Percentiles rank a stretch among this genome's conserved stretches.
Conservation (phyloP, 805 yeast species). For the Ogataea corticis region DNA sequence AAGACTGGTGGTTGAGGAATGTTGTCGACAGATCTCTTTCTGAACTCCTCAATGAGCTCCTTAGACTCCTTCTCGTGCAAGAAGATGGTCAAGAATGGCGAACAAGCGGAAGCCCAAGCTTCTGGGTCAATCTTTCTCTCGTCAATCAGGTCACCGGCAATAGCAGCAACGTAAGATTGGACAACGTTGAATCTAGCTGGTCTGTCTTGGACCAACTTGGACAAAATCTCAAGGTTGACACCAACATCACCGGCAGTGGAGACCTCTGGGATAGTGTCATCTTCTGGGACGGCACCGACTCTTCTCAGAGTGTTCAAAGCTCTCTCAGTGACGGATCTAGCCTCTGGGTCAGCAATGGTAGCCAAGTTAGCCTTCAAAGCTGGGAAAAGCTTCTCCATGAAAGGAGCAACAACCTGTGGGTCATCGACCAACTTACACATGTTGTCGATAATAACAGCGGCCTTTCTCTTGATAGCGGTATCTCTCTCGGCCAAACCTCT, state of each 20-base stretch:
- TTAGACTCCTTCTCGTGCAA: constrained; percentile 91
- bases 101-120: constrained; percentile 85
- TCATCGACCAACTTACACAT: constrained; percentile 99
- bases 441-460: constrained; percentile 99
- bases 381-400: constrained; percentile 93
- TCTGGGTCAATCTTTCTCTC: constrained; percentile 93
- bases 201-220: constrained; percentile 66
- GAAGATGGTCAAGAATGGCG: constrained; percentile 95
- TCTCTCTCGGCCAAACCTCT: constrained; percentile 99
- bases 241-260: constrained; percentile 97
- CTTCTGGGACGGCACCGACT: constrained; percentile 94
- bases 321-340: constrained; percentile 97
- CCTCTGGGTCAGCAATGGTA: constrained; percentile 99
- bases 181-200: constrained; percentile 80
- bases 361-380: constrained; percentile 91
- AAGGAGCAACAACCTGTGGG: constrained; percentile 99
- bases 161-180: constrained; percentile 82
- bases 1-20: constrained; percentile 94
- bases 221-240: constrained; percentile 83
- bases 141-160: constrained; percentile 98
- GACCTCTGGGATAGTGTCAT: constrained; percentile 92
- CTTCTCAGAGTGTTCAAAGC: constrained; percentile 97
- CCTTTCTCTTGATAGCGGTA: constrained; percentile 98
- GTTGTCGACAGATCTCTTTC: constrained; percentile 96
- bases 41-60: constrained; percentile 88